Conservation (phyloP, 2,329 filamentous ascomycete species). For the Monilinia aucupariae region DNA sequence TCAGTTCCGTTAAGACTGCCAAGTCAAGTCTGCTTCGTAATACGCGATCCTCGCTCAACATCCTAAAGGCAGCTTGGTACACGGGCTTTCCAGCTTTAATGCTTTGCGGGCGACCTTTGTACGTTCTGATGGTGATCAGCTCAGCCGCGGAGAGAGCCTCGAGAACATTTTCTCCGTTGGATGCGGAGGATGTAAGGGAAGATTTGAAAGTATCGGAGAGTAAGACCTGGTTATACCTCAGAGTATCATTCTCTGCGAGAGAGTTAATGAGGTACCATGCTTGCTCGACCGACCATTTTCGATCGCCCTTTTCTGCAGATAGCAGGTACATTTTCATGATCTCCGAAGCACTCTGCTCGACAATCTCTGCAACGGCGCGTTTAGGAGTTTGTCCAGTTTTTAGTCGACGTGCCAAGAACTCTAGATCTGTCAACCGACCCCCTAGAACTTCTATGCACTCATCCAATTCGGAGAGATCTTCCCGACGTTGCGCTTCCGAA, state of each 20-base stretch:
- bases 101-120: conserved; percentile 69
- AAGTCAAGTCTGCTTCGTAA: conserved; percentile 70
- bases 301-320: conserved; percentile 43
- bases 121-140: conserved; percentile 69
- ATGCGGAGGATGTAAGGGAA: conserved; percentile 43
- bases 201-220: conserved; percentile 69
- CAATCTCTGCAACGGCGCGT: conserved; percentile 79
- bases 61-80: conserved; percentile 75
- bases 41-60: conserved; percentile 65
- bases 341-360: conserved; percentile 81
- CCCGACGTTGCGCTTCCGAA: conserved; percentile 30
- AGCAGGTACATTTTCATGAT: conserved; percentile 91
- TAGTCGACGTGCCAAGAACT: conserved; percentile 86
- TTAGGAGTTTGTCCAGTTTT: conserved; percentile 78
- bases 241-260: conserved; percentile 59
- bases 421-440: conserved; percentile 89
- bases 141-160: conserved; percentile 79
- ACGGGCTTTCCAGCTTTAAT: conserved; percentile 82
- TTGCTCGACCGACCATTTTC: conserved; percentile 75
- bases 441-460: conserved; percentile 76
- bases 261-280: conserved; percentile 84
- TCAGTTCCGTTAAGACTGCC: conserved; percentile 61
- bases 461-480: conserved; percentile 67
- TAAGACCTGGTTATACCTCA: conserved; percentile 83
- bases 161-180: conserved; percentile 67